Evolutionary conservation across 345 rosid species (phyloP).

Genomic region (Carallia brachiata): DNA sequence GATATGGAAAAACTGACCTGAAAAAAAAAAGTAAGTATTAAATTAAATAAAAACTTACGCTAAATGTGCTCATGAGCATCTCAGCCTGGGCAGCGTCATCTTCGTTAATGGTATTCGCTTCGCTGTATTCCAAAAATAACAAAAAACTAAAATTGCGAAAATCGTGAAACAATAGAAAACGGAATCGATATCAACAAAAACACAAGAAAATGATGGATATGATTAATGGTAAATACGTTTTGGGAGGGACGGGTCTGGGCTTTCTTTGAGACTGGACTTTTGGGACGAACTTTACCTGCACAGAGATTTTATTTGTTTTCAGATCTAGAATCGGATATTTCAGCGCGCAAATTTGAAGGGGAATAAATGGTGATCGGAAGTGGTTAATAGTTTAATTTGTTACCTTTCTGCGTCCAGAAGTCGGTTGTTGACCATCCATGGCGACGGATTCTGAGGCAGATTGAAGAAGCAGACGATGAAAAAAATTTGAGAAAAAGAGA

Average conservation of each 20-base stretch:
- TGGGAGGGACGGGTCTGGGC: constrained; percentile 18
- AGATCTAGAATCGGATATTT: not conserved
- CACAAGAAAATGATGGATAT: not conserved
- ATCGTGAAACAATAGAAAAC: not conserved
- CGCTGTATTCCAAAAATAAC: not conserved
- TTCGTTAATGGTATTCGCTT: constrained; percentile 12
- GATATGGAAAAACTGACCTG: not conserved
- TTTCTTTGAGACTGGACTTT: constrained; percentile 41
- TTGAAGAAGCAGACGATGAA: not conserved
- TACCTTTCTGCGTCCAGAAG: constrained; percentile 8
- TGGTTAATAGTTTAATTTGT: not conserved
- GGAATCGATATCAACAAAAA: not conserved
- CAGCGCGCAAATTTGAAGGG: not conserved
- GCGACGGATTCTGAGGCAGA: not conserved
- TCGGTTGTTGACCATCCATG: constrained; percentile 12
- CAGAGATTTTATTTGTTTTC: not conserved
- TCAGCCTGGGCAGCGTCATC: constrained; percentile 42
- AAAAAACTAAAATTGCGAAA: not conserved
- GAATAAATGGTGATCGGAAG: not conserved
- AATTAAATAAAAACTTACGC: constrained; percentile 15
- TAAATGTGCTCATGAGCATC: constrained; percentile 45
- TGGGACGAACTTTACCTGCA: constrained; percentile 43
- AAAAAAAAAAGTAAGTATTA: no score
- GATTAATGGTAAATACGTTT: constrained; percentile 17
- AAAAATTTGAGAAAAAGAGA: not conserved